Evolutionary conservation across 2,329 filamentous ascomycete species (phyloP).

Genomic region (Rosellinia necatrix): DNA sequence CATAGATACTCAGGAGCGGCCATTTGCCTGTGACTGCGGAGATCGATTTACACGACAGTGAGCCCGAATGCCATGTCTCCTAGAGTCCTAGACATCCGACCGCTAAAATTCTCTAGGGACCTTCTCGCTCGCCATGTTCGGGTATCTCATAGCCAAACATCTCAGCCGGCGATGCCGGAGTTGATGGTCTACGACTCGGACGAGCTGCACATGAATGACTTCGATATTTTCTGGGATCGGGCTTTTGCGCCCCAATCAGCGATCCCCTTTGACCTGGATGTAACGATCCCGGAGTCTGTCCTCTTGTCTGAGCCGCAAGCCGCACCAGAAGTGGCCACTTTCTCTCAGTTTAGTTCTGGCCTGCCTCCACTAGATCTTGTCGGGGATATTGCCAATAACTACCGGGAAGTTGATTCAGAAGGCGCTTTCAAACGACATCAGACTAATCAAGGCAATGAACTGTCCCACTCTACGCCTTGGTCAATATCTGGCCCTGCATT

Average conservation of each 20-base stretch:
- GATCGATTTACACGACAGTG: slow-evolving; percentile 40
- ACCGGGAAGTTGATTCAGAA: background rate
- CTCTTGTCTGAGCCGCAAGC: background rate
- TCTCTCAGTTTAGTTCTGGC: slow-evolving; percentile 20
- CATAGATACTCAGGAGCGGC: slow-evolving; percentile 42
- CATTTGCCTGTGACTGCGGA: slow-evolving; percentile 41
- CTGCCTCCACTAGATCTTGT: slow-evolving; percentile 20
- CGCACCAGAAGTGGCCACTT: slow-evolving; percentile 1
- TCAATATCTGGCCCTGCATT: slow-evolving; percentile 22
- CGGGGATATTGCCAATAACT: background rate
- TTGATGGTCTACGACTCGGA: background rate
- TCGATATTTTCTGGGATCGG: slow-evolving; percentile 20
- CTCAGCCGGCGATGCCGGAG: background rate
- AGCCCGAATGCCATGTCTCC: slow-evolving; percentile 3
- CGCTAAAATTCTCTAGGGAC: slow-evolving; percentile 8
- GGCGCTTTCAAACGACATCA: background rate
- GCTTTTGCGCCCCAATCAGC: slow-evolving; percentile 8
- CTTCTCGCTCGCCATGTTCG: slow-evolving; percentile 23
- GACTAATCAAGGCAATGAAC: background rate
- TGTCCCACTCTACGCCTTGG: slow-evolving; percentile 24
- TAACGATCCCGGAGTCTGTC: background rate
- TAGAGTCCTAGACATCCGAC: background rate
- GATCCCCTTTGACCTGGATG: slow-evolving; percentile 10
- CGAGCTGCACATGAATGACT: slow-evolving; percentile 12
- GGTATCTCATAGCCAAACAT: slow-evolving; percentile 3